Percentiles rank a stretch among this genome's conserved stretches.
These are phyloP conservation scores for Beauveria scarabaeidicola DNA, from an alignment of 2,329 filamentous ascomycete species.

Conservation along the genomic window DNA sequence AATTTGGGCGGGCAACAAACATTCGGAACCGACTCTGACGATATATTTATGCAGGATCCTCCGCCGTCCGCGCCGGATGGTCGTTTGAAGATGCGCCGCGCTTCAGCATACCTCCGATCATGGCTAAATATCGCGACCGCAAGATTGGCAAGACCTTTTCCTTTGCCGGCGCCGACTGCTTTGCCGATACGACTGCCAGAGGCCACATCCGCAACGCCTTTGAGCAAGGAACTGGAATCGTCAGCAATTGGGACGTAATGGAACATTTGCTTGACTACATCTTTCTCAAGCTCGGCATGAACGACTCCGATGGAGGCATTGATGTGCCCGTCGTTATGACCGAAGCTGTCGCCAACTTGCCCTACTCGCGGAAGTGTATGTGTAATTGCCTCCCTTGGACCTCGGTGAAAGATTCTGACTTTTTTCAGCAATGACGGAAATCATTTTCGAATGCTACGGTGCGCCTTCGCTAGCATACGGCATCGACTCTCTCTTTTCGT, in stretches of 20 bases:
- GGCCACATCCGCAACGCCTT: slow-evolving; percentile 88
- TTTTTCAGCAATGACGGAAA: slow-evolving; percentile 80
- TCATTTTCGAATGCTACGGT: slow-evolving; percentile 91
- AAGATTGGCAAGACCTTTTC: slow-evolving; percentile 88
- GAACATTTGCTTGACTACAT: slow-evolving; percentile 90
- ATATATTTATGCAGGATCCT: slow-evolving; percentile 57
- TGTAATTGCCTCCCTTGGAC: slow-evolving; percentile 14
- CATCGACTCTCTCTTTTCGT: slow-evolving; percentile 94
- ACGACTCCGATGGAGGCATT: slow-evolving; percentile 63
- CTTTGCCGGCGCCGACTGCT: slow-evolving; percentile 88
- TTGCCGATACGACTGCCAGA: slow-evolving; percentile 84
- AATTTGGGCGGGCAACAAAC: not conserved
- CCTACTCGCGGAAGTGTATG: slow-evolving; percentile 80
- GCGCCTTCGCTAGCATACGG: slow-evolving; percentile 87
- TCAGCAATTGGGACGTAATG: slow-evolving; percentile 97
- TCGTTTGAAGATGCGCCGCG: slow-evolving; percentile 82
- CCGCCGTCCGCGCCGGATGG: slow-evolving; percentile 85
- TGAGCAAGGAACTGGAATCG: slow-evolving; percentile 79
- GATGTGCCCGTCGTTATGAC: slow-evolving; percentile 91
- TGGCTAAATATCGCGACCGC: slow-evolving; percentile 90
- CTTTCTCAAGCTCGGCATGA: slow-evolving; percentile 87
- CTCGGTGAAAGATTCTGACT: not conserved
- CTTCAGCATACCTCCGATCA: slow-evolving; percentile 75
- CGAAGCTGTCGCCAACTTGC: slow-evolving; percentile 83
- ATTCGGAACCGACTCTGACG: not conserved